These are phyloP conservation scores for Serendipita sp. DNA, from an alignment of 768 basidiomycete species.

Conservation along the genomic window DNA sequence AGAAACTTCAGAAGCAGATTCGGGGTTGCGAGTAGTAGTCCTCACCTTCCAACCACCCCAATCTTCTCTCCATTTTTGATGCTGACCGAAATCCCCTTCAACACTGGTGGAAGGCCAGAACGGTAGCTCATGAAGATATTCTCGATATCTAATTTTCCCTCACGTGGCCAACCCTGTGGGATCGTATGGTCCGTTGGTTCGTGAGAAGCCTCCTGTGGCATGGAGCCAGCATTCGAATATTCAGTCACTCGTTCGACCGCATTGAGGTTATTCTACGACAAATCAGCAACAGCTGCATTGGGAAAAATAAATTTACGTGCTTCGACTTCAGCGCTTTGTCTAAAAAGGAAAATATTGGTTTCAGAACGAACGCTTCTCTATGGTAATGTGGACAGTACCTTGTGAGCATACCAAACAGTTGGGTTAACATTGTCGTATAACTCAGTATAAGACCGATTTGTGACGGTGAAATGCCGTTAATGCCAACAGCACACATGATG, in stretches of 20 bases:
- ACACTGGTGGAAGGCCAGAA: slow-evolving; percentile 52
- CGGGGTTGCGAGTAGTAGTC: neutral
- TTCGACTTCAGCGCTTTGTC: slow-evolving; percentile 51
- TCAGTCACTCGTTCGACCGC: slow-evolving; percentile 46
- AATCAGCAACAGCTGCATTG: neutral
- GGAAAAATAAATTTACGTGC: slow-evolving; percentile 17
- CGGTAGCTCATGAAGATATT: slow-evolving; percentile 48
- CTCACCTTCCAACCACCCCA: slow-evolving; percentile 49
- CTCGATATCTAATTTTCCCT: slow-evolving; percentile 45
- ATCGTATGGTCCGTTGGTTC: slow-evolving; percentile 41
- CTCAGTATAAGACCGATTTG: slow-evolving; percentile 59
- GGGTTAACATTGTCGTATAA: slow-evolving; percentile 31
- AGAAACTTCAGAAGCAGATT: neutral
- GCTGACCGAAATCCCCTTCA: slow-evolving; percentile 45
- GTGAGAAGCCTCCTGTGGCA: slow-evolving; percentile 49
- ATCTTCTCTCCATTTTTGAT: slow-evolving; percentile 58
- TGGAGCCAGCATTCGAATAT: slow-evolving; percentile 33
- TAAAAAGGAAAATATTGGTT: neutral
- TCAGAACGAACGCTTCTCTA: neutral
- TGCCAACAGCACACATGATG: slow-evolving; percentile 41
- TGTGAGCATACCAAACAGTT: slow-evolving; percentile 37
- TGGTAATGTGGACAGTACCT: neutral
- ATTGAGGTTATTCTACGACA: slow-evolving; percentile 42
- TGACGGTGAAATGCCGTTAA: slow-evolving; percentile 42
- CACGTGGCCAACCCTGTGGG: slow-evolving; percentile 41